Evolutionary conservation across 352 stramenopile species (phyloP), one percentile per base, ranked within the genome.

Genomic region (Elongisporangium prolatum): DNA sequence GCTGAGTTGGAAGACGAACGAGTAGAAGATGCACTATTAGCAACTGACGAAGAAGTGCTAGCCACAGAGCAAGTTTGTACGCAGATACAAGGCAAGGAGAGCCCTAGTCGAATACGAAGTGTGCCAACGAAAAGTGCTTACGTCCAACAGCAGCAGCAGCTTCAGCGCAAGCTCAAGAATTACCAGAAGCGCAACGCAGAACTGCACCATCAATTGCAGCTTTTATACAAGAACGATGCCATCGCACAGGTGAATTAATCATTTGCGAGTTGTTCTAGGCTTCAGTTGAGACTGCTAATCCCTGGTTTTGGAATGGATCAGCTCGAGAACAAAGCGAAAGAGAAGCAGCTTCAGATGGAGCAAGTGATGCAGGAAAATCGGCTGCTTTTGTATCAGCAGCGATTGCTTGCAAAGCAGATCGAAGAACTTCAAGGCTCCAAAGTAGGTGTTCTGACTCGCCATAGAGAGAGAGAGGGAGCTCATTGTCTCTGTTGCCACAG

Each of bases 261-360:
- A n/a, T n/a, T n/a, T n/a, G n/a, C n/a, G n/a, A n/a, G n/a, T n/a
- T n/a, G n/a, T n/a, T n/a, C n/a, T n/a, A n/a, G n/a, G n/a, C 0
- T 28, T 20, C 21, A 51, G 3, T 1, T 5, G 24, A 38, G 16
- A 20, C 0, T 38, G 10, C 0, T 18, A 13, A 16, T 50, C 34
- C 8, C 17, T 55, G 34, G 2, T 18, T 28, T 18, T 60, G 34
- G 57, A 7, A 9, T 63, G 48, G 6, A 17, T 59, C 40, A 90
- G 77, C 52, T 93, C 0, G 79, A 87, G 48, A 93, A 91, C 63
- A 74, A 72, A 37, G 67, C 68, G 4, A 80, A 84, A 55, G 84
- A 88, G 48, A 88, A 81, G 56, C 74, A 89, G 51, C 68, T 74
- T 14, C 68, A 72, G 22, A 79, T 91, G 21, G 76, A 91, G 2